Base-by-base conservation (phyloP, 2,329 filamentous ascomycete species). In the Cladophialophora yegresii region DNA sequence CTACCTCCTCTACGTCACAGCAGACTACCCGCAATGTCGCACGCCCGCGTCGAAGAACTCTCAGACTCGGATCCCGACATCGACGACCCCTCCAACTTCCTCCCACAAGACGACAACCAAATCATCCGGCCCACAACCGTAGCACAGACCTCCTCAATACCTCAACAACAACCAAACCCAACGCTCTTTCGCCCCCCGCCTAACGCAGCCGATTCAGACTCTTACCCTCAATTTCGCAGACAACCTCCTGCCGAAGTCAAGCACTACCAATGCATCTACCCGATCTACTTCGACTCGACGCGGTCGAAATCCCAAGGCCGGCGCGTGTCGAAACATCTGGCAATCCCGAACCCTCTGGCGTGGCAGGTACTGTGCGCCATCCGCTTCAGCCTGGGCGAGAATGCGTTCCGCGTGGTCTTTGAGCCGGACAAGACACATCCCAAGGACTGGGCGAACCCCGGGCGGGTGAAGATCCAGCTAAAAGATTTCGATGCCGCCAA, bases 361-460 rank as follows among this genome's bases (percentile, higher is more conserved):
- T 86, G 90, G 73, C 91, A 95, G 73, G 93, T 99, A 74, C 89
- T 92, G 51, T 89, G 91, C 75, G 93, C 93, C n/a, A 90, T 90
- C 77, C 87, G 88, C 49, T 49, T 58, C 28, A 60, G 64, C 1
- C 33, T 71, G 28, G 80, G 92, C 40, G 84, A 85, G 67, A 88
- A 89, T 50, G 33, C 45, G 6, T 60, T 81, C 63, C 72, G 74
- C 33, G 75, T 77, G n/a, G 87, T 95, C 7, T 89, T 97, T 76
- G 95, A 99, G 80, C 91, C 93, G 0, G 89, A 90, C 74, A 96
- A 96, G 82, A 85, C 87, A 66, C 95, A 99, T 78, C 95, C 95
- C 6, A 93, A 95, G 79, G 95, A 99, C 81, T 99, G 95, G 95
- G 89, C 89, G 62, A 99, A 99, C 80, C 95, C 95, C 12, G 95